These are phyloP conservation scores for Hypomontagnella monticulosa DNA, from an alignment of 495 filamentous ascomycete species.

Conservation along the genomic window DNA sequence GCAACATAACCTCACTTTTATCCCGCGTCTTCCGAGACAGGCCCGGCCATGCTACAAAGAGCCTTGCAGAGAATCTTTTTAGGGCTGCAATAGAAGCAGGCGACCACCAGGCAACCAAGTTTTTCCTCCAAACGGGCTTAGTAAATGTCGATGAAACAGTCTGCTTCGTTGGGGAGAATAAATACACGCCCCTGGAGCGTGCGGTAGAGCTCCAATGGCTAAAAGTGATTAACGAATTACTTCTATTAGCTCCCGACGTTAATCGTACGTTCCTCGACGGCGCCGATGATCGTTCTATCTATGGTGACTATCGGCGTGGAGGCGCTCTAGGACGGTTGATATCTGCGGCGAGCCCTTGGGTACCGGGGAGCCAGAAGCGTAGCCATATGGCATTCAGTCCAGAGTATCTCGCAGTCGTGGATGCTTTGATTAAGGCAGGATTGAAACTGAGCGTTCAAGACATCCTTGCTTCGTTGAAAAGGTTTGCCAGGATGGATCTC, in stretches of 20 bases:
- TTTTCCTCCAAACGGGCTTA: constrained; percentile 14
- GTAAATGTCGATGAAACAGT: constrained; percentile 16
- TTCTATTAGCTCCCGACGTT: constrained; percentile 3
- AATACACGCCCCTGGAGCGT: constrained; percentile 21
- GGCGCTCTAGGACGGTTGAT: neutral
- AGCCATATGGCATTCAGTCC: neutral
- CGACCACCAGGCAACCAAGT: constrained; percentile 2
- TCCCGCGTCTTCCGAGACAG: neutral
- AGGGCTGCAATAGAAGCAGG: constrained; percentile 28
- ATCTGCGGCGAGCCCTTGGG: neutral
- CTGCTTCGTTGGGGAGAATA: neutral
- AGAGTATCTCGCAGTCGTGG: constrained; percentile 12
- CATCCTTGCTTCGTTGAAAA: neutral
- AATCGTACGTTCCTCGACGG: constrained; percentile 11
- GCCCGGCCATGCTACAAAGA: neutral
- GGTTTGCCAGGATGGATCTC: constrained; percentile 16
- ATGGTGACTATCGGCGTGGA: no score
- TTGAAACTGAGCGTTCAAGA: neutral
- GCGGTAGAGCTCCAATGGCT: constrained; percentile 12
- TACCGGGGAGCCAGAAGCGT: neutral
- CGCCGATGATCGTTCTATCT: no score
- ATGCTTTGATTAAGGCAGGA: constrained; percentile 15
- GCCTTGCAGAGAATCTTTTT: constrained; percentile 30
- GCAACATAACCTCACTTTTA: constrained; percentile 5
- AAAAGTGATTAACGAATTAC: constrained; percentile 20